A percentile compares a stretch with the other conserved stretches of the same genome.
Evolutionary conservation across 1,139 yeast genomes (phyloP).

Genomic region (Geotrichum cucujoidarum): DNA sequence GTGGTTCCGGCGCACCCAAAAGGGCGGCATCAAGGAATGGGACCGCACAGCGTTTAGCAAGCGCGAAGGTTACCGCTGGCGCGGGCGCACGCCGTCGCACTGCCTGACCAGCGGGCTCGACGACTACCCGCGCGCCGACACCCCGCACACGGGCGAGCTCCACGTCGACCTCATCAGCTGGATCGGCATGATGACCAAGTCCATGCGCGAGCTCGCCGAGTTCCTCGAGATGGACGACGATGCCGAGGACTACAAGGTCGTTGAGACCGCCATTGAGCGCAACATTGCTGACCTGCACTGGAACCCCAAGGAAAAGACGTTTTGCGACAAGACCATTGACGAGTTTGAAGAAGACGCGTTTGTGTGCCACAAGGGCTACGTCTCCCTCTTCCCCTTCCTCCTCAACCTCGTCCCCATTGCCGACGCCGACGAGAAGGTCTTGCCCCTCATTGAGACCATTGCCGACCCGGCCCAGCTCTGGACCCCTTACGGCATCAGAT

Average conservation of each 20-base stretch:
- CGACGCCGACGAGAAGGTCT: slow-evolving; percentile 44
- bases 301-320: slow-evolving; percentile 61
- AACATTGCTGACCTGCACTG: slow-evolving; percentile 77
- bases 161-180: slow-evolving; percentile 87
- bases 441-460: slow-evolving; percentile 50
- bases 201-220: slow-evolving; percentile 70
- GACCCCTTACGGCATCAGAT: slow-evolving; percentile 75
- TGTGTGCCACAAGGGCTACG: slow-evolving; percentile 86
- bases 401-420: slow-evolving; percentile 50
- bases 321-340: slow-evolving; percentile 79
- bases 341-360: slow-evolving; percentile 59
- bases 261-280: slow-evolving; percentile 52
- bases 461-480: slow-evolving; percentile 70
- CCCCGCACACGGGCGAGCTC: slow-evolving; percentile 82
- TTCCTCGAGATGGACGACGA: slow-evolving; percentile 60
- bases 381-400: slow-evolving; percentile 79
- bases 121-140: slow-evolving; percentile 84
- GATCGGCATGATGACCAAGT: slow-evolving; percentile 88
- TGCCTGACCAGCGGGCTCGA: slow-evolving; percentile 92
- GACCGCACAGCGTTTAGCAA: slow-evolving; percentile 52
- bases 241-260: slow-evolving; percentile 45
- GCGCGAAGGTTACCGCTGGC: slow-evolving; percentile 82
- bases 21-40: slow-evolving; percentile 68
- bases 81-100: slow-evolving; percentile 80
- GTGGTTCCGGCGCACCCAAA: slow-evolving; percentile 80